A percentile compares a stretch with the other conserved stretches of the same genome.
Evolutionary conservation across 208 protist species (phyloP).

Genomic region (Acanthamoeba lenticulata): DNA sequence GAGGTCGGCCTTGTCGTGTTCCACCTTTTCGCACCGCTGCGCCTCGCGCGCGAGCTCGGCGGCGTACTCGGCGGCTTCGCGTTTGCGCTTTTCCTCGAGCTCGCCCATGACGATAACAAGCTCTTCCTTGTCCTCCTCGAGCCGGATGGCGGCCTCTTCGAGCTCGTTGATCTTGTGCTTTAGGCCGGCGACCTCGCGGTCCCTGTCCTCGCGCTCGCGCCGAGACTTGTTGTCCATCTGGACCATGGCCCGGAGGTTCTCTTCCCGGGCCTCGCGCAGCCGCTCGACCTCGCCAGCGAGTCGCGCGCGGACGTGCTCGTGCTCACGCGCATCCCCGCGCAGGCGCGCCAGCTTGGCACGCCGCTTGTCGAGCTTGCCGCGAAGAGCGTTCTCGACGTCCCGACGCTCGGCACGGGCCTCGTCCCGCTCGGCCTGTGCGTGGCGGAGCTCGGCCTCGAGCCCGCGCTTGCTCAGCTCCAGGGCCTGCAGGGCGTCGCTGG

Average conservation of each 20-base stretch:
- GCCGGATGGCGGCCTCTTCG: background rate
- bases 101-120: constrained; percentile 27
- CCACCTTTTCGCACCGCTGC: background rate
- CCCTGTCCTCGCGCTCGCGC: constrained; percentile 3
- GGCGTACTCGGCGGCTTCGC: background rate
- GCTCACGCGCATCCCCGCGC: background rate
- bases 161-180: background rate
- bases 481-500: background rate
- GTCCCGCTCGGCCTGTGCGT: background rate
- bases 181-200: background rate
- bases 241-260: constrained; percentile 12
- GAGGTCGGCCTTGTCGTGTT: background rate
- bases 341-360: background rate
- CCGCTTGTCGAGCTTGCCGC: background rate
- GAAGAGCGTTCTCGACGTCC: background rate
- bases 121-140: constrained; percentile 62
- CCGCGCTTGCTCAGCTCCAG: background rate
- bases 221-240: constrained; percentile 60
- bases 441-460: background rate
- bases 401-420: background rate
- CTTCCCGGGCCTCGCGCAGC: background rate
- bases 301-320: background rate
- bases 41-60: background rate
- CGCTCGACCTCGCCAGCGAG: background rate
- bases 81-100: background rate